Conservation (phyloP, 2,329 filamentous ascomycete genomes). For the Alternaria arborescens region DNA sequence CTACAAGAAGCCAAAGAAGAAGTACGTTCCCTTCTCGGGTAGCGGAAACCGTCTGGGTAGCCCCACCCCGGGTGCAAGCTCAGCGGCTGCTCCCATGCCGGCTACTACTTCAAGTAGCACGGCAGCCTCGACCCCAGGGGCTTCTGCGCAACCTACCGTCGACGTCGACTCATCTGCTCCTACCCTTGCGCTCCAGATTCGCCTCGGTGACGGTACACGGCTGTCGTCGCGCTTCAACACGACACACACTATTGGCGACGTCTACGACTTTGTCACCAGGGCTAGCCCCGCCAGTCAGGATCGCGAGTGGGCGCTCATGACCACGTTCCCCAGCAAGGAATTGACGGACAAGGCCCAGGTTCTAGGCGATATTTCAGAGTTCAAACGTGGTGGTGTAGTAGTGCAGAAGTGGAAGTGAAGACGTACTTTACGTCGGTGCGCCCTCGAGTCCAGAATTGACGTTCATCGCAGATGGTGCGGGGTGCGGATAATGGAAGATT, state of each 20-base stretch:
- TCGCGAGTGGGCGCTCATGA: conserved; percentile 78
- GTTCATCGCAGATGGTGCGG: background rate
- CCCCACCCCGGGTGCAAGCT: conserved; percentile 71
- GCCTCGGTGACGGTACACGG: conserved; percentile 78
- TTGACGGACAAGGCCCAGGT: conserved; percentile 69
- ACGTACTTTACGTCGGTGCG: background rate
- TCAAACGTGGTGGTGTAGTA: conserved; percentile 63
- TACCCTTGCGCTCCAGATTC: conserved; percentile 75
- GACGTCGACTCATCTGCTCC: conserved; percentile 72
- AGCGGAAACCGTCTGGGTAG: conserved; percentile 78
- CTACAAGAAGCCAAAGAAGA: conserved; percentile 75
- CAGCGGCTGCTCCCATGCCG: conserved; percentile 45
- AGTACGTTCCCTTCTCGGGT: conserved; percentile 79
- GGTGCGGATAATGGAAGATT: conserved; percentile 1
- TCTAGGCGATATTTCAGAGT: conserved; percentile 58
- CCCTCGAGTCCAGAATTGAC: conserved; percentile 1
- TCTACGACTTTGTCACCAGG: conserved; percentile 77
- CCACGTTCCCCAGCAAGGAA: conserved; percentile 84
- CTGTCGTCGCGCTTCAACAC: conserved; percentile 84
- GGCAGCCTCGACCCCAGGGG: conserved; percentile 33
- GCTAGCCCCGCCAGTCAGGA: conserved; percentile 65
- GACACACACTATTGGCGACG: conserved; percentile 77
- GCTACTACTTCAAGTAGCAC: conserved; percentile 46
- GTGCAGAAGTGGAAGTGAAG: conserved; percentile 63
- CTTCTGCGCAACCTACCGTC: conserved; percentile 55